phyloP scores from a whole-genome alignment of 2,329 filamentous ascomycete species.

The Alternaria sp. region DNA sequence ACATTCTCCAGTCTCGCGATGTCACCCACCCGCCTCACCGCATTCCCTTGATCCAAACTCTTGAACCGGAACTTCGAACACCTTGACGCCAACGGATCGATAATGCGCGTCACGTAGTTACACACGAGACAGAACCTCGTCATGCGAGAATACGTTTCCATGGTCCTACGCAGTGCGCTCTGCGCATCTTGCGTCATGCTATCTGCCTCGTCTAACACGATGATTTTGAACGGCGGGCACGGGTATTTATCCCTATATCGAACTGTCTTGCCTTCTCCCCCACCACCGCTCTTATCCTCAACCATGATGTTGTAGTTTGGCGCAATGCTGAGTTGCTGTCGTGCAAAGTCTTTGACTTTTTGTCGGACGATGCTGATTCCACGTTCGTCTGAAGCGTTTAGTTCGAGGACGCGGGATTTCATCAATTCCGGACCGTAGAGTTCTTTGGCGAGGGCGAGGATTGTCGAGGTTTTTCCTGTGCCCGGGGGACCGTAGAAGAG shows the following conservation, averaged over 20 bases:
- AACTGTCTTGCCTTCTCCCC: slow-evolving; percentile 36
- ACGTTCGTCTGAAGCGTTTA: slow-evolving; percentile 98
- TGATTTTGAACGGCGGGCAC: slow-evolving; percentile 98
- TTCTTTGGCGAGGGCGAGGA: slow-evolving; percentile 95
- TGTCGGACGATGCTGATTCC: slow-evolving; percentile 96
- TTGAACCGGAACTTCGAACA: slow-evolving; percentile 99
- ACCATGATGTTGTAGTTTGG: slow-evolving; percentile 69
- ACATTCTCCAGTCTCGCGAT: slow-evolving; percentile 86
- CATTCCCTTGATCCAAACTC: slow-evolving; percentile 86
- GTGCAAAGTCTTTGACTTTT: slow-evolving; percentile 98
- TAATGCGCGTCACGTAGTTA: slow-evolving; percentile 98
- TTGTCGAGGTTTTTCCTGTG: slow-evolving; percentile 97
- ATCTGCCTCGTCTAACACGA: slow-evolving; percentile 97
- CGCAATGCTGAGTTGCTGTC: slow-evolving; percentile 89
- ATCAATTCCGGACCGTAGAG: slow-evolving; percentile 96
- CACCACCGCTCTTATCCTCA: slow-evolving; percentile 50
- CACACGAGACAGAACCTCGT: slow-evolving; percentile 97
- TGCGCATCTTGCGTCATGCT: slow-evolving; percentile 99
- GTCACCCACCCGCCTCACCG: slow-evolving; percentile 77
- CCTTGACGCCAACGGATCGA: slow-evolving; percentile 90
- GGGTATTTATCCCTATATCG: slow-evolving; percentile 74
- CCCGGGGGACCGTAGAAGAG: slow-evolving; percentile 98
- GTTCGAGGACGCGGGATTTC: slow-evolving; percentile 92
- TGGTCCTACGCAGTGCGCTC: slow-evolving; percentile 87
- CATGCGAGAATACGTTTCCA: slow-evolving; percentile 98